Base-by-base conservation (phyloP, 2,329 filamentous ascomycete genomes). In the Beauveria medogensis region DNA sequence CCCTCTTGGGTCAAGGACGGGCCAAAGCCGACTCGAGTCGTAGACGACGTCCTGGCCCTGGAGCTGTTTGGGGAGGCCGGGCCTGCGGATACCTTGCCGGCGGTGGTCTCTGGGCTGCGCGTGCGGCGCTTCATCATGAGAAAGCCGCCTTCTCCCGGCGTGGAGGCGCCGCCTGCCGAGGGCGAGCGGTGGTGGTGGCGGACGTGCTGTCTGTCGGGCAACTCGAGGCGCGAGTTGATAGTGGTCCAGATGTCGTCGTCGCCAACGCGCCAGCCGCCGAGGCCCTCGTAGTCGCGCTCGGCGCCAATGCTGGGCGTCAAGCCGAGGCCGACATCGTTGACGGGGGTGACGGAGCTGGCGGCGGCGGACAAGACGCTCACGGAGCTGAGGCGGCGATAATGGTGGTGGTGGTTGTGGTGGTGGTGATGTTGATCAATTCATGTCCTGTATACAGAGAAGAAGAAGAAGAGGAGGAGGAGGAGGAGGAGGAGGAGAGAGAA, bases 271-370 rank as follows among this genome's bases (percentile, higher is more conserved):
- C 82, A 86, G 3, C 83, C 83, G 20, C 83, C 83, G 2, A 86
- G 70, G 8, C 83, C 83, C 65, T 86, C 83, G 64, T 80, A 86
- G 67, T 86, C 83, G 34, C 83, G 73, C 58, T 80, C 78, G 3
- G 80, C 71, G 0, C 81, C 81, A 40, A 81, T 70, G 63, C 77
- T 80, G 8, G 79, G 76, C 16, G 77, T 71, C 18, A 82, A 66
- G 6, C 76, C 72, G 48, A 78, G 66, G 8, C 72, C 69, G 52
- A 68, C 70, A 26, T 77, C 71, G 63, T 72, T 72, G 52, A 70
- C 64, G 12, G 72, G 69, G 0, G 72, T 73, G n/a, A 65, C 64
- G 30, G 72, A 66, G 3, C 74, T 73, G 1, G 68, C 65, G 3
- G 68, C 65, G 3, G 68, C 65, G 5, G 70, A 64, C 55, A 70